These are phyloP conservation scores for Tulasnella calospora DNA, from an alignment of 768 basidiomycete species.

Conservation along the genomic window DNA sequence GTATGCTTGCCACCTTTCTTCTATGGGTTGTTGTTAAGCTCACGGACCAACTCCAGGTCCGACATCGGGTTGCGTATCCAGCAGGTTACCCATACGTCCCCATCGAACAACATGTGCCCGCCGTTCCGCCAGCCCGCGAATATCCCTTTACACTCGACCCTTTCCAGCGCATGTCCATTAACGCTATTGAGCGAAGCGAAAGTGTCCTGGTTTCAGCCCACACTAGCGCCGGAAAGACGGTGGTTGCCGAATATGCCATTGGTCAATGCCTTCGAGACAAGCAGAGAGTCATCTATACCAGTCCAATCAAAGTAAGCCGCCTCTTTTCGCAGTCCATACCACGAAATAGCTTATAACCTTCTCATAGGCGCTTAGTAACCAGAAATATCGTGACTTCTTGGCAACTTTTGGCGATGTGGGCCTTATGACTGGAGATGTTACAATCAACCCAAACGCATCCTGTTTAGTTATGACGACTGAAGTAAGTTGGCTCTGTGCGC, in stretches of 20 bases:
- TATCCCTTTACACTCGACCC: constrained; percentile 98
- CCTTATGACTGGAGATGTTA: constrained; percentile 98
- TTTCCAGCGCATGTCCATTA: constrained; percentile 90
- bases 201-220: constrained; percentile 97
- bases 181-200: constrained; percentile 95
- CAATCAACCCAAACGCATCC: constrained; percentile 93
- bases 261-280: constrained; percentile 91
- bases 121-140: constrained; percentile 80
- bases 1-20: constrained; percentile 39
- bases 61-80: constrained; percentile 95
- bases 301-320: constrained; percentile 90
- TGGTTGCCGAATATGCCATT: constrained; percentile 99
- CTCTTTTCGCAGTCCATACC: constrained; percentile 19
- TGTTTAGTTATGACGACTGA: constrained; percentile 99
- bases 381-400: constrained; percentile 97
- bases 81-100: constrained; percentile 86
- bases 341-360: not conserved
- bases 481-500: constrained; percentile 44
- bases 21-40: not conserved
- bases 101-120: constrained; percentile 86
- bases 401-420: constrained; percentile 98
- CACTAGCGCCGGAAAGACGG: constrained; percentile 98
- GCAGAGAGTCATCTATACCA: constrained; percentile 97
- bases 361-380: constrained; percentile 81
- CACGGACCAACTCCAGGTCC: constrained; percentile 50